Evolutionary conservation across 2,329 filamentous ascomycete genomes (phyloP).

Genomic region (Claviceps sp.): DNA sequence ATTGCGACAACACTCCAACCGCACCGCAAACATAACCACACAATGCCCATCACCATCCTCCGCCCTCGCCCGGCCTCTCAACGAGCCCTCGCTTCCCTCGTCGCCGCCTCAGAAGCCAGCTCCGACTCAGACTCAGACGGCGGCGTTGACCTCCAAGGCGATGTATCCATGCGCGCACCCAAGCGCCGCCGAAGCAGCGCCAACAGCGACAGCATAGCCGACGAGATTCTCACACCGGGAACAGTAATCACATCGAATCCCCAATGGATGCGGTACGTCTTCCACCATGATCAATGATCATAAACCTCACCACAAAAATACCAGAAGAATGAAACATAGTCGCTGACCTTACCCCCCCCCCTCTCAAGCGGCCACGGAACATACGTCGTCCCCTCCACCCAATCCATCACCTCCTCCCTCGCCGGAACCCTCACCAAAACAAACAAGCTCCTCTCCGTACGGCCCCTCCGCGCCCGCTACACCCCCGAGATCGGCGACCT

Average conservation of each 20-base stretch:
- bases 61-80: constrained; percentile 23
- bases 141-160: constrained; percentile 31
- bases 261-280: constrained; percentile 78
- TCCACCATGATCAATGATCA: neutral
- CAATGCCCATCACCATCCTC: constrained; percentile 36
- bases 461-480: constrained; percentile 82
- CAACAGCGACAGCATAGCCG: constrained; percentile 15
- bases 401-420: constrained; percentile 74
- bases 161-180: constrained; percentile 30
- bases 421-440: constrained; percentile 84
- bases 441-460: constrained; percentile 90
- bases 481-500: constrained; percentile 93
- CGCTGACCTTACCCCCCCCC: neutral
- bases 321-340: neutral
- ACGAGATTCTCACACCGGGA: constrained; percentile 71
- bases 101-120: constrained; percentile 18
- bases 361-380: constrained; percentile 73
- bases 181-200: constrained; percentile 23
- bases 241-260: constrained; percentile 77
- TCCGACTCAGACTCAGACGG: constrained; percentile 32
- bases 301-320: too few species aligned
- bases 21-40: neutral
- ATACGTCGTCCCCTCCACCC: constrained; percentile 49
- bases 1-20: too few species aligned
- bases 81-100: constrained; percentile 10